Base-by-base conservation (phyloP, 2,329 filamentous ascomycete species). In the Colletotrichum limetticola region DNA sequence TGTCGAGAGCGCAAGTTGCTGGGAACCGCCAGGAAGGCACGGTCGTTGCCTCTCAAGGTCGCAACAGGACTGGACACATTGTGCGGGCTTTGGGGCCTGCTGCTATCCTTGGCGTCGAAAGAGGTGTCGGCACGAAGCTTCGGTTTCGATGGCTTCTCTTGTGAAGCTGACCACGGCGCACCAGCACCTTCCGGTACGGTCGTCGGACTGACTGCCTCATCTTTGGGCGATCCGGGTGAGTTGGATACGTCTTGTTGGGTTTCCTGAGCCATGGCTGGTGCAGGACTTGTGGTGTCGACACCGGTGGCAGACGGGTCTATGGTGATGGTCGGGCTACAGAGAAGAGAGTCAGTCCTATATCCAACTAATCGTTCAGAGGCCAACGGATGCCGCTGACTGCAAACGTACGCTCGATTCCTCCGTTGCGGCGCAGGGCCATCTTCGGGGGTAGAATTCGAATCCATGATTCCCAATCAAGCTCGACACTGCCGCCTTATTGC, bases 31-130 rank as follows among this genome's bases (percentile, higher is more conserved):
- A 95, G 85, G 76, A 93, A 93, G 67, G 86, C 79, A 77, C 85
- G 79, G 81, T 91, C 82, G 82, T 81, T 84, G 22, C 80, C 82
- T 19, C 83, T 83, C 46, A 72, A 24, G 22, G 85, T 82, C 14
- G 89, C 75, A 9, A 90, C 84, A 1, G 88, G 88, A 74, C 85
- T 91, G 32, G 91, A 93, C 62, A 94, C 87, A 83, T 94, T 94
- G 81, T 94, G 92, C 9, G 92, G 91, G 75, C 92, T 94, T 14
- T 90, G 92, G 1, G 92, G 92, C 71, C 91, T 86, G 79, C 62
- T 74, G 74, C 68, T 74, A 74, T 92, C 91, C 75, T 85, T 88
- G 80, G 87, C 91, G 24, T 94, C 92, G 76, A 93, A 92, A 1
- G 91, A 91, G 49, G 86, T 85, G n/a, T 88, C 85, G 16, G 85